Evolutionary conservation across 495 filamentous ascomycete genomes (phyloP).

Genomic region (Penicillium canariense): DNA sequence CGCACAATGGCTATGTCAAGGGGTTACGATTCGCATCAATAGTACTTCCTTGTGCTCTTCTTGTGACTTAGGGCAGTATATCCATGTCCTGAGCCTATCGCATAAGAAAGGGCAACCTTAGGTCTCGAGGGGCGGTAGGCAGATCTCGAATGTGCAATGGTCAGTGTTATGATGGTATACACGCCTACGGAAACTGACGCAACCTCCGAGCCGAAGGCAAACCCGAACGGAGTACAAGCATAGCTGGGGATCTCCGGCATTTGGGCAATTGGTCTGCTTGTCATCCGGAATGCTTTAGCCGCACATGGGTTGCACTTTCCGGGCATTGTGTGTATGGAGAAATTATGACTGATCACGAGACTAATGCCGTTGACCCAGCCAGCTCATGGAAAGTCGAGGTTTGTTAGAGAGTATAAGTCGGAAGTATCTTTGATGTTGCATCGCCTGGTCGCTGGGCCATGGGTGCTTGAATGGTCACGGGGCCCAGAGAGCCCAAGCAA

Average conservation of each 20-base stretch:
- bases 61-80: neutral
- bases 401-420: neutral
- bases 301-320: conserved; percentile 10
- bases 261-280: neutral
- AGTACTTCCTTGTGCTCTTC: neutral
- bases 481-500: no score
- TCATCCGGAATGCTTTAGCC: conserved; percentile 11
- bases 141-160: neutral
- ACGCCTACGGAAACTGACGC: neutral
- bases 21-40: neutral
- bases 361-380: neutral
- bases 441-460: neutral
- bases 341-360: neutral
- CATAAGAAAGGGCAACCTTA: neutral
- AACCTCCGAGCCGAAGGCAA: neutral
- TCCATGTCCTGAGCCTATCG: neutral
- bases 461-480: no score
- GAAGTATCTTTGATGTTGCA: neutral
- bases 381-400: neutral
- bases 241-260: conserved; percentile 1
- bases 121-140: neutral
- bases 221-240: neutral
- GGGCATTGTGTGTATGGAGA: conserved; percentile 3
- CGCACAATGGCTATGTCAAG: conserved; percentile 1
- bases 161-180: neutral